phyloP scores from a whole-genome alignment of 169 alveolate genomes.

The Eimeria praecox region DNA sequence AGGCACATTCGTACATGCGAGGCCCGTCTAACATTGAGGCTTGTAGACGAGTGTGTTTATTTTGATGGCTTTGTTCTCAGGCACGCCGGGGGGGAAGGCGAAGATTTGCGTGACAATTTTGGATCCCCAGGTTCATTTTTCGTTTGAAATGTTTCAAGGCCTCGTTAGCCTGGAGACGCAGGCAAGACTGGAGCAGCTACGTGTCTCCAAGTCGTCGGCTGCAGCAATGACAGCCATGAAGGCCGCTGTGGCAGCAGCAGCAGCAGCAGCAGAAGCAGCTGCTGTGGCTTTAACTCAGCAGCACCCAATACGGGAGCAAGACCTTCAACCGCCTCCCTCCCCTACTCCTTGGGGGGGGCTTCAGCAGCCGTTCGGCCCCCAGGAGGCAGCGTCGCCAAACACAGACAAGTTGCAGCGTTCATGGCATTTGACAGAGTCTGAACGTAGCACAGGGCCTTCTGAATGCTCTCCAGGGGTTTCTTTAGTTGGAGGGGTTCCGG shows the following conservation, averaged over 20 bases:
- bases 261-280: conserved; percentile 27
- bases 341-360: neutral
- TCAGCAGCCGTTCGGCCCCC: neutral
- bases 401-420: neutral
- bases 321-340: neutral
- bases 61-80: neutral
- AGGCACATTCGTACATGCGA: neutral
- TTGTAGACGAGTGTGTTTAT: too few relatives aligned
- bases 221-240: conserved; percentile 39
- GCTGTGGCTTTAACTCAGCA: conserved; percentile 31
- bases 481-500: neutral
- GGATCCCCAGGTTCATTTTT: conserved; percentile 80
- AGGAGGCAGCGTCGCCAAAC: neutral
- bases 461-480: neutral
- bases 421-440: neutral
- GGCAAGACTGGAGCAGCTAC: conserved; percentile 73
- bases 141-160: conserved; percentile 80
- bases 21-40: too few relatives aligned
- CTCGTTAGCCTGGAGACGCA: conserved; percentile 72
- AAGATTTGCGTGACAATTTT: conserved; percentile 55
- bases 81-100: conserved; percentile 50
- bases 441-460: neutral
- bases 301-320: conserved; percentile 35
- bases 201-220: conserved; percentile 29
- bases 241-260: conserved; percentile 68